Evolutionary conservation across 2,329 filamentous ascomycete genomes (phyloP), one percentile per base, ranked within the genome.

Genomic region (Aspergillus amoenus): DNA sequence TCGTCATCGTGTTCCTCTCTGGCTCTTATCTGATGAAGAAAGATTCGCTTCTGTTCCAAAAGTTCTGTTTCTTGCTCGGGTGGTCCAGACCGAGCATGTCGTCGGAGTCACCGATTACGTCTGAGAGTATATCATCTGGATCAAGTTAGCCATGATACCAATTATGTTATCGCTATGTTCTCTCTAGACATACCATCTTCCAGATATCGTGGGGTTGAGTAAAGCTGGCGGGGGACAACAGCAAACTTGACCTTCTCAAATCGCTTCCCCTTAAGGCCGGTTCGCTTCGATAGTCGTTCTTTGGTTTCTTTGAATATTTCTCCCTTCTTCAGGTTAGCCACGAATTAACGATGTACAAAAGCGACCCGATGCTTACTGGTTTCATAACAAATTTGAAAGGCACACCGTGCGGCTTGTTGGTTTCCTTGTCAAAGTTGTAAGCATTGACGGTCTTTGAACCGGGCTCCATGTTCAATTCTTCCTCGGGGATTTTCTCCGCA

Each of bases 201-300:
- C 46, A 99, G 80, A 77, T 95, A 95, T 58, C 86, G 83, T 24
- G 92, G 89, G 69, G 89, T 91, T 40, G 89, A 86, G 75, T 90
- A 95, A 51, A 85, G 82, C 65, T 77, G 66, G 71, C 89, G 82
- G 72, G 87, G 81, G 51, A 97, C 84, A 32, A 96, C 76, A 6
- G 92, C 90, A 79, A 99, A 97, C 76, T 95, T 97, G 75, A 99
- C 94, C 81, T 97, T 97, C 75, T 99, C 93, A 65, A 99, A 93
- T 64, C 91, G 91, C 81, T 99, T 99, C 74, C 94, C 95, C 76
- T 97, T 97, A 77, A 99, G 88, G 24, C 93, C 93, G 0, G 91
- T 96, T 58, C 93, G 84, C 74, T 93, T 93, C 66, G 94, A 93
- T 4, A 99, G 80, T n/a, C 94, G 87, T 77, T 96, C 91, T 79